Evolutionary conservation across 2,329 filamentous ascomycete genomes (phyloP), one percentile per base, ranked within the genome.

Genomic region (Colletotrichum tabaci): DNA sequence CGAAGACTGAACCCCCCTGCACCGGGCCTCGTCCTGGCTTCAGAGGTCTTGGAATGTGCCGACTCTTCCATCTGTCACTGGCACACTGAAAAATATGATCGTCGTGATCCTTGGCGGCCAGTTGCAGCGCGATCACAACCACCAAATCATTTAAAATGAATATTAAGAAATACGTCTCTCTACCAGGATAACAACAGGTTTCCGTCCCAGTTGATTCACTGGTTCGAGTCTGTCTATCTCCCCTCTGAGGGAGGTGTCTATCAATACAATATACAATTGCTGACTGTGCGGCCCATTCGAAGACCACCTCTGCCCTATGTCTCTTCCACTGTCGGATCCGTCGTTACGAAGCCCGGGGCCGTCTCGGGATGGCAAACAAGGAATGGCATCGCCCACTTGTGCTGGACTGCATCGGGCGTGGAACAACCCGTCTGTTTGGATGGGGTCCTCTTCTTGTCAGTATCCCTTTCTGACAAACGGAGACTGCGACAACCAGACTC

Each of bases 21-120:
- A 61, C 64, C 47, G 49, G 66, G 72, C 69, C 65, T 73, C 46
- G 64, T 61, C 69, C 66, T 69, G 60, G 61, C 61, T 68, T 64
- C 18, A 30, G 56, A 47, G 55, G 53, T 61, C 56, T 68, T 73
- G 68, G 53, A 46, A 66, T 66, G 60, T 73, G 72, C 69, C 72
- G 72, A 72, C 66, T 69, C 50, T 72, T 73, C 72, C 72, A 72
- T 57, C 60, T 60, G 52, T 44, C 35, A 58, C 53, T 69, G 66
- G 49, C 53, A 38, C 60, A 50, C 40, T 40, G 46, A 58, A 58
- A 63, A 55, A 26, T 8, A 40, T 56, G 72, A 73, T 73, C 67
- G 40, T 67, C 63, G 46, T 60, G 60, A 72, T 67, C 53, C 70
- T 47, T 55, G 47, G 63, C 52, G 69, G 55, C 69, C 35, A 73